Evolutionary conservation across 306 rosid species (phyloP).

Genomic region (Rubus parviflorus): DNA sequence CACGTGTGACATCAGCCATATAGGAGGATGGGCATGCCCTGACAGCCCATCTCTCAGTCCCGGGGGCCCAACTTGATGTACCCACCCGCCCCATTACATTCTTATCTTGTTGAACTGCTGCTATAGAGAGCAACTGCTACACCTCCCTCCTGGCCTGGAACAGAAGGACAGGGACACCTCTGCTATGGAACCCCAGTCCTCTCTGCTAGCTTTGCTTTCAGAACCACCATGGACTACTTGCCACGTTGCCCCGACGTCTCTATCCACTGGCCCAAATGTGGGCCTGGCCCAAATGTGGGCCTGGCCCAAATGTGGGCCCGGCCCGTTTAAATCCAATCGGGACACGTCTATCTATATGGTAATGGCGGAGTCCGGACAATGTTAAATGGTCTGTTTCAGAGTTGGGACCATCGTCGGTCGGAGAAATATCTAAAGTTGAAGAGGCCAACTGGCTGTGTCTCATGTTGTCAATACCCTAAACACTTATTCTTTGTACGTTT

Average conservation of each 20-base stretch:
- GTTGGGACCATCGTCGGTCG: constrained; percentile 19
- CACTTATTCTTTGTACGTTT: not conserved
- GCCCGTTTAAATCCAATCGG: not conserved
- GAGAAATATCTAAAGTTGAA: not conserved
- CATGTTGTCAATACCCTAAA: not conserved
- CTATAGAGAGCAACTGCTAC: not conserved
- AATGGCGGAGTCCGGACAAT: not conserved
- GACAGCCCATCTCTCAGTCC: constrained; percentile 13
- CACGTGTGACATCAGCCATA: constrained; percentile 8
- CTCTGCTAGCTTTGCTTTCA: not conserved
- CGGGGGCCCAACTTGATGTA: constrained; percentile 30
- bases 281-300: constrained; percentile 2
- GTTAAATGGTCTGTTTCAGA: not conserved
- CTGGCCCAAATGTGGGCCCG: constrained; percentile 9
- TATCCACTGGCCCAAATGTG: not conserved
- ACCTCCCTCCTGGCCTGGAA: constrained; percentile 23
- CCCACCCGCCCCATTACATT: constrained; percentile 18
- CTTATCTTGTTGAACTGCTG: not conserved
- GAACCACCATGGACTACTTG: constrained; percentile 7
- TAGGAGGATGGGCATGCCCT: not conserved
- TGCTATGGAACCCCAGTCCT: constrained; percentile 6
- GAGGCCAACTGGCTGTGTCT: not conserved
- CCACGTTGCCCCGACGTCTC: constrained; percentile 28
- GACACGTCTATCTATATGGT: not conserved
- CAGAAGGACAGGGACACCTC: constrained; percentile 8